Conservation (phyloP, 1,139 yeast genomes). For the Debaryomyces robertsiae region DNA sequence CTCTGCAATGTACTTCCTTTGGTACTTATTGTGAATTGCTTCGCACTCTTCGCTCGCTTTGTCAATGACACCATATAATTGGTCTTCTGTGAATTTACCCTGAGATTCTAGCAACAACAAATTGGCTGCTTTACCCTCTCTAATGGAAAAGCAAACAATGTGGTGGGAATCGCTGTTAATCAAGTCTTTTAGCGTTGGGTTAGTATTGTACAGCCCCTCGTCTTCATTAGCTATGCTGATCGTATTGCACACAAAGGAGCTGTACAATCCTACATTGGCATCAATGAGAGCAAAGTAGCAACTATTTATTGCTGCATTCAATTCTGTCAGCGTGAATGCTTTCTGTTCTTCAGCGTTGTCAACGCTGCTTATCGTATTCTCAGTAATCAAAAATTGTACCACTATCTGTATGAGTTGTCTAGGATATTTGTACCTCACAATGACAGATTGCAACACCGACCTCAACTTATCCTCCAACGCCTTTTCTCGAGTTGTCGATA, state of each 20-base stretch:
- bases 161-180: conserved; percentile 59
- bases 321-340: conserved; percentile 52
- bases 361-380: conserved; percentile 31
- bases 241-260: conserved; percentile 61
- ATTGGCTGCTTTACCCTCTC: conserved; percentile 52
- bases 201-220: conserved; percentile 25
- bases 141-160: conserved; percentile 62
- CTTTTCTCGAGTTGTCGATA: conserved; percentile 77
- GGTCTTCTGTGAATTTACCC: conserved; percentile 65
- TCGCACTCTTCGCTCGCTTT: conserved; percentile 50
- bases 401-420: conserved; percentile 84
- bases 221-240: conserved; percentile 36
- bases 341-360: conserved; percentile 27
- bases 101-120: conserved; percentile 69
- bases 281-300: conserved; percentile 73
- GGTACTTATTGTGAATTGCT: conserved; percentile 43
- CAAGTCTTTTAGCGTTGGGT: conserved; percentile 49
- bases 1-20: conserved; percentile 48
- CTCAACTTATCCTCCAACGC: conserved; percentile 71
- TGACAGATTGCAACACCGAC: conserved; percentile 59
- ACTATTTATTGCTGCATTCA: conserved; percentile 73
- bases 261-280: conserved; percentile 70
- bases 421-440: conserved; percentile 73
- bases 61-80: conserved; percentile 53
- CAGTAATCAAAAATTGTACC: conserved; percentile 74